Evolutionary conservation across 192 early-diverging fungal genomes (phyloP).

Genomic region (Radiomyces spectabilis): DNA sequence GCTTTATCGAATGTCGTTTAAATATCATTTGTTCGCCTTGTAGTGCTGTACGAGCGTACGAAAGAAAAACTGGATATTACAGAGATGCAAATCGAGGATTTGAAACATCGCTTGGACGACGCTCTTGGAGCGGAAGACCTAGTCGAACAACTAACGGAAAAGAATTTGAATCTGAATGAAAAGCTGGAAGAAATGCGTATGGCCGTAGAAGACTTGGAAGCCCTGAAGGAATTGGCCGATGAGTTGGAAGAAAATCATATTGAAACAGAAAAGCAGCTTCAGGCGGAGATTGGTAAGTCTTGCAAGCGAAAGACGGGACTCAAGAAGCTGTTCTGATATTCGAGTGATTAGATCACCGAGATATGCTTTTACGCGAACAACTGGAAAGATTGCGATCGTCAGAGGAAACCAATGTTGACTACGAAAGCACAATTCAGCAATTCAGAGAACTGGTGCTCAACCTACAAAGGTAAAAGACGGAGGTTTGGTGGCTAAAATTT

Average conservation of each 20-base stretch:
- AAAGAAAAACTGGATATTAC: conserved; percentile 49
- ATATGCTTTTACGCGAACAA: conserved; percentile 56
- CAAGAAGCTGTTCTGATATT: too few species aligned
- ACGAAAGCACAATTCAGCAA: conserved; percentile 76
- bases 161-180: conserved; percentile 74
- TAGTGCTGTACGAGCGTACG: conserved; percentile 43
- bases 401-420: conserved; percentile 81
- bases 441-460: conserved; percentile 77
- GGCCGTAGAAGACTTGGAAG: conserved; percentile 81
- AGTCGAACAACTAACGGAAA: conserved; percentile 74
- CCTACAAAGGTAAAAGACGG: conserved; percentile 51
- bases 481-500: not conserved
- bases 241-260: conserved; percentile 92
- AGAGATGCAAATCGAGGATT: conserved; percentile 74
- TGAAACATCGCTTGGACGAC: conserved; percentile 78
- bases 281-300: conserved; percentile 63
- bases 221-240: conserved; percentile 82
- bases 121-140: conserved; percentile 76
- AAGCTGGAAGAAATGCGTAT: conserved; percentile 74
- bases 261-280: conserved; percentile 78
- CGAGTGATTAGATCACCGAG: conserved; percentile 57
- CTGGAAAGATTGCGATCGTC: conserved; percentile 47
- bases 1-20: too few species aligned
- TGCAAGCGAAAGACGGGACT: too few species aligned
- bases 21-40: not conserved